Base-by-base conservation (phyloP, 768 basidiomycete species). In the Panaeolus papilionaceus region DNA sequence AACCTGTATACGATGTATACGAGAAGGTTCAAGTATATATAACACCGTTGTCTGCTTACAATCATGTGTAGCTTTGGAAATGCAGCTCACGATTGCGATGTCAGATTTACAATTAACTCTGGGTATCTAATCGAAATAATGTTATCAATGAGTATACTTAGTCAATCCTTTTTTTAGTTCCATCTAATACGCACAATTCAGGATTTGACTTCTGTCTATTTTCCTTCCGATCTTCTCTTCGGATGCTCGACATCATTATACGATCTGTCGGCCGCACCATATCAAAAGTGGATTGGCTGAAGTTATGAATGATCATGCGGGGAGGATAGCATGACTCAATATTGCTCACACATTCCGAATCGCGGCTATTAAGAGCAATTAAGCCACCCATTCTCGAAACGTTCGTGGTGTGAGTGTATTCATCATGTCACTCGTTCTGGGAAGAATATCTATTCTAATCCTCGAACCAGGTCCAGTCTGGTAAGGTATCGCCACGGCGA, bases 381-480 rank as follows among this genome's bases (percentile, higher is more conserved):
- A 8, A n/a, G 7, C 45, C 18, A 45, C 3, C 26, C 49, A 1
- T 23, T 51, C 9, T 51, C 49, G 9, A 51, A 28, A 51, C 26
- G 26, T 28, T 51, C 49, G 49, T 51, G 49, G 8, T 16, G 4
- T 58, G 33, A 12, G 16, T 33, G 26, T 58, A 58, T 58, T 58
- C 54, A 33, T 33, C 54, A 58, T 58, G 54, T 33, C 54, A 58
- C 4, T 12, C 33, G 1, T 16, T 16, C 10, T 28, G 54, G 28
- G 33, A 28, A 37, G 16, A 28, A 58, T 18, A 10, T 58, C 28
- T 51, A 51, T 58, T 58, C 16, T 58, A 10, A 58, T 58, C 14
- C 33, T 33, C n/a, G 54, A 58, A 16, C 54, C 54, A 58, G 26
- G n/a, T 12, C 54, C 16, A 58, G 54, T 58, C 28, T 33, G 49